phyloP scores from a whole-genome alignment of 2,329 filamentous ascomycete genomes.

The Apiospora aurea region DNA sequence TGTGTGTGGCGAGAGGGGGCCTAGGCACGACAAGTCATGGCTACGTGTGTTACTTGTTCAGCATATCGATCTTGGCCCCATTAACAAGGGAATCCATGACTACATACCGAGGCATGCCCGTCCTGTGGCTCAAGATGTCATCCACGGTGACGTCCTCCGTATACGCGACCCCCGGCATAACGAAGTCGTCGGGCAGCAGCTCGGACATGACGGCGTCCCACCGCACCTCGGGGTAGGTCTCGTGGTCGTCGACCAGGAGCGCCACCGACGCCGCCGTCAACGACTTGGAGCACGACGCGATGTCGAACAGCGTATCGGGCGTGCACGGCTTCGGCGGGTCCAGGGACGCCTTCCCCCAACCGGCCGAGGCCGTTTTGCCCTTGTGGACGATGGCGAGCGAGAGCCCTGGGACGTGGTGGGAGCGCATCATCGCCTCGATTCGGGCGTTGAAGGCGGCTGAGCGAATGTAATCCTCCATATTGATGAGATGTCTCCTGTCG shows the following conservation, averaged over 20 bases:
- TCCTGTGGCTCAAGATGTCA: conserved; percentile 36
- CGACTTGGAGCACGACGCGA: conserved; percentile 39
- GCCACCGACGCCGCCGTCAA: conserved; percentile 37
- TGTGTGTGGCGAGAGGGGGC: conserved; percentile 27
- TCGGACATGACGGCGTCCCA: conserved; percentile 37
- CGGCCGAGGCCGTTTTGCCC: conserved; percentile 31
- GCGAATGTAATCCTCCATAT: neutral
- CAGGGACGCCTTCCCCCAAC: conserved; percentile 37
- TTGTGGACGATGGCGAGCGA: conserved; percentile 34
- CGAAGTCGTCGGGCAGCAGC: conserved; percentile 37
- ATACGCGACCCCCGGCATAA: conserved; percentile 32
- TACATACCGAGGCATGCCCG: conserved; percentile 34
- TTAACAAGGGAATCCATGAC: neutral
- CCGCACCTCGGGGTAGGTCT: conserved; percentile 39
- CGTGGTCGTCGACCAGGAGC: conserved; percentile 41
- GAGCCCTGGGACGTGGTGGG: conserved; percentile 36
- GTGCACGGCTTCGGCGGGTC: conserved; percentile 38
- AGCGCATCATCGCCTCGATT: neutral
- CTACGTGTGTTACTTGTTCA: conserved; percentile 23
- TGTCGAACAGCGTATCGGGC: conserved; percentile 39
- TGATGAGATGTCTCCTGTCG: rapidly evolving
- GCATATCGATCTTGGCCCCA: neutral
- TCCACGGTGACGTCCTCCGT: conserved; percentile 36
- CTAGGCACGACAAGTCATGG: conserved; percentile 33
- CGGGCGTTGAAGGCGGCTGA: neutral